Conservation (phyloP, 1,139 yeast species). For the Candida buenavistaensis region DNA sequence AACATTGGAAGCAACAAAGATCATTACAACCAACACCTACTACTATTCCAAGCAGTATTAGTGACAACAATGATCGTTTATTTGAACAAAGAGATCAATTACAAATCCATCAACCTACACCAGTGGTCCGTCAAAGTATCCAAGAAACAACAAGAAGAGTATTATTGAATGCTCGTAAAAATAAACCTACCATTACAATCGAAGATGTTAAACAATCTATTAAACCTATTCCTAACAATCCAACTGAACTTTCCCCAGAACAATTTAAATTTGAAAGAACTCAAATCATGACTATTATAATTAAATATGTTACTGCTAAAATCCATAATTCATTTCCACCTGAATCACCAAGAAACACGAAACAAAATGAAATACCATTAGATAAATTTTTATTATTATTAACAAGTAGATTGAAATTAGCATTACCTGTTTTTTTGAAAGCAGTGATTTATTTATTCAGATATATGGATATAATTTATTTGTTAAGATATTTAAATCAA, state of each 20-base stretch:
- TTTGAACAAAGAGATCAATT: constrained; percentile 2
- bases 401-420: constrained; percentile 38
- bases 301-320: constrained; percentile 46
- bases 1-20: constrained; percentile 11
- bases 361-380: constrained; percentile 37
- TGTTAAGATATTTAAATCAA: constrained; percentile 48
- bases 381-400: constrained; percentile 43
- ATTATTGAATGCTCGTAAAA: background rate
- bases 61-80: constrained; percentile 1
- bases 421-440: constrained; percentile 40
- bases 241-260: constrained; percentile 9
- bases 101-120: constrained; percentile 3
- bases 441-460: constrained; percentile 47
- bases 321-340: constrained; percentile 50
- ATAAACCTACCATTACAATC: constrained; percentile 7
- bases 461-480: constrained; percentile 50
- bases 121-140: constrained; percentile 4
- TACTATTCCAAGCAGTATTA: constrained; percentile 10
- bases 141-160: constrained; percentile 1
- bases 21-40: constrained; percentile 14
- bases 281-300: constrained; percentile 45
- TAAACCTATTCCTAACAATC: constrained; percentile 1
- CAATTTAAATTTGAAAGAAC: constrained; percentile 23
- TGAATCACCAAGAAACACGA: constrained; percentile 23
- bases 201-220: constrained; percentile 10